Conservation (phyloP, 805 yeast genomes). For the Myxozyma nipponensis region DNA sequence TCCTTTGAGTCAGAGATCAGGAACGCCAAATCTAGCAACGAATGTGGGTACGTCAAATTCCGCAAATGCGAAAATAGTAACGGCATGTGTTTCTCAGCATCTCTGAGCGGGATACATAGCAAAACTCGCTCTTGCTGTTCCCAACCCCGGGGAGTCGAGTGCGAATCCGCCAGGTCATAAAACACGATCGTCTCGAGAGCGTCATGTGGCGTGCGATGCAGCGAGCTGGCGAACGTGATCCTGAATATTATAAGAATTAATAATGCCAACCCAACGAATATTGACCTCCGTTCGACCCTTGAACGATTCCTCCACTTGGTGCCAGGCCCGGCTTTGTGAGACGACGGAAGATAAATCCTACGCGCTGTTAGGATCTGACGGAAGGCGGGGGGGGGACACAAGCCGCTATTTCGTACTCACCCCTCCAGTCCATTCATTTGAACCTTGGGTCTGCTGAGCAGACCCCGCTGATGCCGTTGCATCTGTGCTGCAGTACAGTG, state of each 20-base stretch:
- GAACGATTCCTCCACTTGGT: not conserved
- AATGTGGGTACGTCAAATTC: slow-evolving; percentile 62
- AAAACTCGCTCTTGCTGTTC: slow-evolving; percentile 70
- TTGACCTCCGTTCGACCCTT: not conserved
- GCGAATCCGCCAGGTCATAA: slow-evolving; percentile 18
- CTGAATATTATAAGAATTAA: not conserved
- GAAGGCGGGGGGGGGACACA: no score
- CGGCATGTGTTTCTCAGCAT: slow-evolving; percentile 84
- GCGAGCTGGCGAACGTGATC: not conserved
- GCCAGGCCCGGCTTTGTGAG: not conserved
- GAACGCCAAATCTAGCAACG: slow-evolving; percentile 72
- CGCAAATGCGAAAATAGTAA: slow-evolving; percentile 81
- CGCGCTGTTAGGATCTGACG: no score
- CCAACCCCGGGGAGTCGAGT: slow-evolving; percentile 53
- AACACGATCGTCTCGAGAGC: slow-evolving; percentile 1
- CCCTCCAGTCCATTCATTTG: not conserved
- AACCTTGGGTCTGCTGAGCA: not conserved
- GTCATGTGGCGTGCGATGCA: not conserved
- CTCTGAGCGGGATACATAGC: slow-evolving; percentile 86
- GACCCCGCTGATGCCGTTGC: not conserved
- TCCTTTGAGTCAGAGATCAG: slow-evolving; percentile 85
- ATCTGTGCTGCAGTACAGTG: not conserved
- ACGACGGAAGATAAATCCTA: not conserved
- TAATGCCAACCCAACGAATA: not conserved
- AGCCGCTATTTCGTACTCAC: not conserved